These are phyloP conservation scores for Didymosphaeria variabile DNA, from an alignment of 2,329 filamentous ascomycete species.

Conservation along the genomic window DNA sequence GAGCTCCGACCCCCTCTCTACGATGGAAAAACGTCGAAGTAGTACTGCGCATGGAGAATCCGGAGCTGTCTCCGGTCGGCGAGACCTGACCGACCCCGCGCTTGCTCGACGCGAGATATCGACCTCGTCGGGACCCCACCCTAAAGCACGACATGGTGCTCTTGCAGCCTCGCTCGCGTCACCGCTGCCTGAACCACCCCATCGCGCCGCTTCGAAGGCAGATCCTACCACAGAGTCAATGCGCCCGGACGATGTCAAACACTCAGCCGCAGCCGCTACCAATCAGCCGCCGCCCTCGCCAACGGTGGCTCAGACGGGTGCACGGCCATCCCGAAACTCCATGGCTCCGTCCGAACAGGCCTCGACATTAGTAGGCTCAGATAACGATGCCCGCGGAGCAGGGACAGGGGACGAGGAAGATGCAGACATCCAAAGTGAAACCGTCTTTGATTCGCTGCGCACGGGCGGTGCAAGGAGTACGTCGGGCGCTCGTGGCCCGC, in stretches of 20 bases:
- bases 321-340: conserved; percentile 61
- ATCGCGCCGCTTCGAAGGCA: conserved; percentile 31
- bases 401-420: conserved; percentile 79
- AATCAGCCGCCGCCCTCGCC: conserved; percentile 48
- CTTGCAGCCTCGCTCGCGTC: conserved; percentile 29
- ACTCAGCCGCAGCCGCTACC: conserved; percentile 38
- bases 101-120: conserved; percentile 41
- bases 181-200: conserved; percentile 37
- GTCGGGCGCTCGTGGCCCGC: conserved; percentile 70
- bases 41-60: conserved; percentile 45
- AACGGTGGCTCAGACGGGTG: conserved; percentile 44
- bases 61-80: conserved; percentile 47
- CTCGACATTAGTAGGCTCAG: conserved; percentile 74
- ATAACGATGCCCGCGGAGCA: conserved; percentile 71
- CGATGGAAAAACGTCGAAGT: conserved; percentile 51
- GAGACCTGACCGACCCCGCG: conserved; percentile 46
- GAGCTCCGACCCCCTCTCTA: conserved; percentile 45
- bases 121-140: conserved; percentile 35
- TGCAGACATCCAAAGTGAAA: conserved; percentile 80
- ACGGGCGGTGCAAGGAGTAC: conserved; percentile 74
- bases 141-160: conserved; percentile 23
- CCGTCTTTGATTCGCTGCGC: conserved; percentile 77
- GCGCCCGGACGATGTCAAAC: conserved; percentile 43
- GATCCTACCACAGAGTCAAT: conserved; percentile 39
- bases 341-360: conserved; percentile 66